These are phyloP conservation scores for Monosporascus sp. DNA, from an alignment of 2,329 filamentous ascomycete species.

Conservation along the genomic window DNA sequence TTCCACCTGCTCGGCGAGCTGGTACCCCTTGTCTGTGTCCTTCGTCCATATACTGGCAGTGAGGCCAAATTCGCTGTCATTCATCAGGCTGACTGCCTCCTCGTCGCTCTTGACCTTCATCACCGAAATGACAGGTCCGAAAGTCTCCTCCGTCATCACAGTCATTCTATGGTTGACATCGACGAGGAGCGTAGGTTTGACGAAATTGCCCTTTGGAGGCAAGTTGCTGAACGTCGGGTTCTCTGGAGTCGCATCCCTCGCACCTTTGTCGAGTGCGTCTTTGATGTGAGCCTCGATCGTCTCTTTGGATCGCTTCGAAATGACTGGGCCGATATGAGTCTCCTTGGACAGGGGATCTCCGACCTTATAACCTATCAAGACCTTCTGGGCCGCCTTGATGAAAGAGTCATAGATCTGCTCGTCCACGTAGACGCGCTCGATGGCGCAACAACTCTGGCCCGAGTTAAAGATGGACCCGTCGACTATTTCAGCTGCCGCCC, in stretches of 20 bases:
- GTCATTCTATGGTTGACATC: constrained; percentile 76
- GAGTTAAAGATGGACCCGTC: constrained; percentile 97
- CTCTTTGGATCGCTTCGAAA: constrained; percentile 73
- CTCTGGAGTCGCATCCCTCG: constrained; percentile 75
- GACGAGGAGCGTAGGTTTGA: constrained; percentile 77
- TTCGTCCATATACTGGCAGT: constrained; percentile 98
- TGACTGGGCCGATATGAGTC: constrained; percentile 82
- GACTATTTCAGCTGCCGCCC: constrained; percentile 91
- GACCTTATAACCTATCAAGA: constrained; percentile 75
- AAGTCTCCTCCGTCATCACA: constrained; percentile 92
- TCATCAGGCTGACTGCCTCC: constrained; percentile 83
- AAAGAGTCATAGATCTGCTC: constrained; percentile 80
- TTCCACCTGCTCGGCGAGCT: constrained; percentile 75
- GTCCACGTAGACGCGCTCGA: constrained; percentile 89
- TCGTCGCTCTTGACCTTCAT: constrained; percentile 78
- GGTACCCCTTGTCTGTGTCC: constrained; percentile 68
- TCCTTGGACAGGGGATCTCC: constrained; percentile 78
- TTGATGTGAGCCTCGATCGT: constrained; percentile 73
- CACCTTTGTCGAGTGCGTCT: constrained; percentile 78
- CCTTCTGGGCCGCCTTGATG: constrained; percentile 70
- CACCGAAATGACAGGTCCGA: constrained; percentile 86
- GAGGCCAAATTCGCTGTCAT: constrained; percentile 88
- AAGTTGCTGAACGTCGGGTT: constrained; percentile 71
- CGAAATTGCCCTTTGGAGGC: constrained; percentile 78
- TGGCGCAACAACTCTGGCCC: constrained; percentile 92